Percentiles rank a stretch among this genome's conserved stretches.
phyloP scores from a whole-genome alignment of 352 stramenopile species.

The Phytophthora multivora region DNA sequence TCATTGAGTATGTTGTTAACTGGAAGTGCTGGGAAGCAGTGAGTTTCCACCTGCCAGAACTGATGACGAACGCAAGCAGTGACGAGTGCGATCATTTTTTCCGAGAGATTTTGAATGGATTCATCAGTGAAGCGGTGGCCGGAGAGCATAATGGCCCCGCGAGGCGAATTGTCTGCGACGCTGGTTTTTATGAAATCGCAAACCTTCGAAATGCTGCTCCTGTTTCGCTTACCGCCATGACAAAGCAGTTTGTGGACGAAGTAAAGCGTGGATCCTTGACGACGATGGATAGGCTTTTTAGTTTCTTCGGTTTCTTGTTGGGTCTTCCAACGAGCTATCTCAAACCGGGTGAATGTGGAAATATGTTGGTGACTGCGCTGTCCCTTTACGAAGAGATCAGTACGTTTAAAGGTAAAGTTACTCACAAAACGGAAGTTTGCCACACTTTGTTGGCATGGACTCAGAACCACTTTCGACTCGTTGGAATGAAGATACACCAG shows the following conservation, averaged over 20 bases:
- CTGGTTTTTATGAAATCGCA: constrained; percentile 83
- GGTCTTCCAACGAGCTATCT: constrained; percentile 45
- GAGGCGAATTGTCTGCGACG: constrained; percentile 63
- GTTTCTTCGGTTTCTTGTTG: constrained; percentile 40
- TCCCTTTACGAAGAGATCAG: constrained; percentile 29
- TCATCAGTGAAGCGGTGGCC: constrained; percentile 34
- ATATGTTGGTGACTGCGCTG: constrained; percentile 28
- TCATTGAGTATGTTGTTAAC: constrained; percentile 64
- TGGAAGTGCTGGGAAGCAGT: constrained; percentile 76
- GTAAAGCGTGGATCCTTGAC: constrained; percentile 3
- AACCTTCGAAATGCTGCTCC: constrained; percentile 49
- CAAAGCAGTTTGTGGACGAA: constrained; percentile 25
- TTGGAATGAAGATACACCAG: constrained; percentile 23
- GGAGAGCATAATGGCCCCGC: constrained; percentile 28
- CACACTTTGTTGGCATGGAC: constrained; percentile 31
- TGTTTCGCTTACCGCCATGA: constrained; percentile 38
- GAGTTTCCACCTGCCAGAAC: constrained; percentile 71
- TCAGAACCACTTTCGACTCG: constrained; percentile 29
- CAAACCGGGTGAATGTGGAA: constrained; percentile 26
- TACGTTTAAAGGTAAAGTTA: background rate
- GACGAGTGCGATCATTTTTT: constrained; percentile 35
- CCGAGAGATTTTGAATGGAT: constrained; percentile 38
- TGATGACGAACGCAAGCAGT: constrained; percentile 48
- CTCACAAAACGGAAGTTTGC: constrained; percentile 19
- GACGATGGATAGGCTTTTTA: constrained; percentile 9